Conservation (phyloP, 345 rosid species). For the Combretum micranthum region DNA sequence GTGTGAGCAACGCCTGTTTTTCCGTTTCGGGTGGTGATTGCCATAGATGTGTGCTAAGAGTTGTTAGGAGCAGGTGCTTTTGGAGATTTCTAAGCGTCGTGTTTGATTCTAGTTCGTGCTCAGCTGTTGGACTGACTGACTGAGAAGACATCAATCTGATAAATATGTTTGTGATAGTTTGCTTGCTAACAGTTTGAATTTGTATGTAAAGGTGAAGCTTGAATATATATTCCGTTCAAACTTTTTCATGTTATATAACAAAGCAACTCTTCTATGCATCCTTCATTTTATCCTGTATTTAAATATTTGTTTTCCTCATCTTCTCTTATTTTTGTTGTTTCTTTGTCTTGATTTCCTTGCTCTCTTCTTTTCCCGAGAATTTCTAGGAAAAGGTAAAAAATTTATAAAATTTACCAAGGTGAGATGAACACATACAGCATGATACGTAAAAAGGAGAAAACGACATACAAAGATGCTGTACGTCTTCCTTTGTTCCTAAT, state of each 20-base stretch:
- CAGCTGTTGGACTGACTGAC: constrained; percentile 35
- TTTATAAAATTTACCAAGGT: no score
- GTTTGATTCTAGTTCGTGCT: constrained; percentile 27
- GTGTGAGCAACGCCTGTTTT: constrained; percentile 44
- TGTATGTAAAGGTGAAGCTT: constrained; percentile 36
- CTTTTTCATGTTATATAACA: constrained; percentile 1
- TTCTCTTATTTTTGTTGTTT: background rate
- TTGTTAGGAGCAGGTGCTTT: constrained; percentile 30
- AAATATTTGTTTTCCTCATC: background rate
- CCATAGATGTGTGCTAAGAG: constrained; percentile 30
- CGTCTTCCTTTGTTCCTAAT: no score
- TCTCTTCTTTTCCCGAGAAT: no score
- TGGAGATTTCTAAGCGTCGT: constrained; percentile 18
- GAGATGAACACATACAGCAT: no score
- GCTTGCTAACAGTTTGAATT: constrained; percentile 53
- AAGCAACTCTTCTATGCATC: no score
- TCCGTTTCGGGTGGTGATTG: constrained; percentile 25
- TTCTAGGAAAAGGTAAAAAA: no score
- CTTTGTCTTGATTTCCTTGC: no score
- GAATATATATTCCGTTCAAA: constrained; percentile 9
- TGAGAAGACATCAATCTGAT: constrained; percentile 24
- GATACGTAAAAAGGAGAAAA: no score
- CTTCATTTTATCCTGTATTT: background rate
- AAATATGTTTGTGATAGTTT: constrained; percentile 34
- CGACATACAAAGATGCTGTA: no score